Evolutionary conservation across 75 land plant genomes (phyloP).

Genomic region (Gnetum montanum): DNA sequence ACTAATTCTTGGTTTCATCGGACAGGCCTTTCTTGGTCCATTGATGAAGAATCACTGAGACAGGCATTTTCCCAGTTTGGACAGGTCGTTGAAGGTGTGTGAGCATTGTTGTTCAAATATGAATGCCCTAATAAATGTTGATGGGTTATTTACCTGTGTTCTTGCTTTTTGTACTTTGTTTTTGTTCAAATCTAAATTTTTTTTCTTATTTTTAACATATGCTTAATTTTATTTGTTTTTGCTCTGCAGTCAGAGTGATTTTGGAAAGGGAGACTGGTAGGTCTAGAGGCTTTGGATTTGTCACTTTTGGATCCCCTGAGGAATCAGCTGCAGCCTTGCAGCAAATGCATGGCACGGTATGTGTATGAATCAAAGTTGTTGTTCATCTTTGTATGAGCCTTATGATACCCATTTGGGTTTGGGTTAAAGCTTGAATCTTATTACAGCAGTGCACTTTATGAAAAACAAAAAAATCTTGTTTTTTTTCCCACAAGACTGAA

Average conservation of each 20-base stretch:
- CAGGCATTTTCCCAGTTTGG: conserved; percentile 66
- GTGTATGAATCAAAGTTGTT: background rate
- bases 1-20: background rate
- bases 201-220: background rate
- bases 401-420: background rate
- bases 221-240: background rate
- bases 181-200: background rate
- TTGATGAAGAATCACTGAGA: conserved; percentile 43
- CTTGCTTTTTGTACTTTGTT: background rate
- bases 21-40: conserved; percentile 57
- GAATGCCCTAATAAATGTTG: too few relatives aligned
- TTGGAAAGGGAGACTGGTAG: conserved; percentile 70
- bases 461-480: background rate
- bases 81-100: conserved; percentile 53
- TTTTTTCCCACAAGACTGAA: background rate
- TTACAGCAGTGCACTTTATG: background rate
- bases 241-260: conserved; percentile 56
- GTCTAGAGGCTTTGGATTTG: conserved; percentile 87
- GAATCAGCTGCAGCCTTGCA: conserved; percentile 47
- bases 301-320: conserved; percentile 31
- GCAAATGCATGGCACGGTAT: conserved; percentile 72
- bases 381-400: background rate
- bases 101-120: background rate
- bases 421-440: background rate
- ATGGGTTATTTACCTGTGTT: background rate